phyloP scores from a whole-genome alignment of 768 basidiomycete genomes.

The Lactarius vividus region DNA sequence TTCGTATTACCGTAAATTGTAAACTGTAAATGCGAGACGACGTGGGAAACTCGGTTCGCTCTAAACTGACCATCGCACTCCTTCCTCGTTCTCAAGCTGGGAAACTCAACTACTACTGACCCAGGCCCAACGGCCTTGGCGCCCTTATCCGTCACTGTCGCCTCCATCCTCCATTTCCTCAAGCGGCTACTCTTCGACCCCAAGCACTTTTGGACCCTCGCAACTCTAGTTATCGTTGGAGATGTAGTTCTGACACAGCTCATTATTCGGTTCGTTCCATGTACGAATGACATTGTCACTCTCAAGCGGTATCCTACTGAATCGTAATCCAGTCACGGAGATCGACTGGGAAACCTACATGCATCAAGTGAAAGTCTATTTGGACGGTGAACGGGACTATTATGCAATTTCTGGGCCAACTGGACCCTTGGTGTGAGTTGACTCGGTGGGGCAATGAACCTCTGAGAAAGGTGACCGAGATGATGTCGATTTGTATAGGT shows the following conservation, averaged over 20 bases:
- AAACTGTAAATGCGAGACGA: conserved; percentile 35
- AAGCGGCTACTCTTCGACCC: conserved; percentile 49
- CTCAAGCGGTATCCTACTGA: conserved; percentile 26
- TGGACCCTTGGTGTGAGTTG: conserved; percentile 82
- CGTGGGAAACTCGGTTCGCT: conserved; percentile 5
- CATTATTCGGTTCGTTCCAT: conserved; percentile 78
- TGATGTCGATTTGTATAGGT: conserved; percentile 47
- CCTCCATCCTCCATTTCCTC: conserved; percentile 4
- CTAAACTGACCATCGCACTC: not conserved
- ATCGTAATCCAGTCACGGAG: conserved; percentile 74
- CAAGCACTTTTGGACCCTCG: conserved; percentile 65
- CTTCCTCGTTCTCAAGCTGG: conserved; percentile 14
- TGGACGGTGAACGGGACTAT: conserved; percentile 83
- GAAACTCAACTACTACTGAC: not conserved
- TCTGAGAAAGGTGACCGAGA: not conserved
- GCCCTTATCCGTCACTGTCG: conserved; percentile 1
- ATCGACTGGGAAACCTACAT: conserved; percentile 99
- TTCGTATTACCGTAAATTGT: conserved; percentile 29
- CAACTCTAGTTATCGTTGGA: conserved; percentile 60
- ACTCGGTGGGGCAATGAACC: not conserved
- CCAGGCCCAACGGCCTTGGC: conserved; percentile 3
- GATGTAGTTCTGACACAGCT: conserved; percentile 78
- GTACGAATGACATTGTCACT: conserved; percentile 46
- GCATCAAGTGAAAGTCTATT: conserved; percentile 75
- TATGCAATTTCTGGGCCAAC: conserved; percentile 81